A percentile compares a stretch with the other conserved stretches of the same genome.
Evolutionary conservation across 805 yeast species (phyloP).

Genomic region (Nakazawaea ambrosiae): DNA sequence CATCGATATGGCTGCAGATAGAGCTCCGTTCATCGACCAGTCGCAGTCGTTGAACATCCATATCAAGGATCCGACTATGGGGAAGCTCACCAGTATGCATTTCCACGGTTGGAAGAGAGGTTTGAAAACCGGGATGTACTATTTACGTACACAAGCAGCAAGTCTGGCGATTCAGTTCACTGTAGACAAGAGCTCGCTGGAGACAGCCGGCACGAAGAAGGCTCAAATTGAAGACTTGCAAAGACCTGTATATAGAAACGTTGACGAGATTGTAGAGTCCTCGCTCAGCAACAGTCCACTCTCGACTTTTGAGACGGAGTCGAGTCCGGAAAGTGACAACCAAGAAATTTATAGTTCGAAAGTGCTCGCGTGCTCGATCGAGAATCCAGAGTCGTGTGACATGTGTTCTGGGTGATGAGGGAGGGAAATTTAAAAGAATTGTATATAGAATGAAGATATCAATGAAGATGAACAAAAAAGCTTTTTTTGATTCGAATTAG

Average conservation of each 20-base stretch:
- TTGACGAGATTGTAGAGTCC: not conserved
- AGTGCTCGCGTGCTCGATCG: conserved; percentile 93
- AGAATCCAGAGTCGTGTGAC: conserved; percentile 95
- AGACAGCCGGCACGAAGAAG: conserved; percentile 19
- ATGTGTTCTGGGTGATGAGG: conserved; percentile 82
- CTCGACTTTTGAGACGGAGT: not conserved
- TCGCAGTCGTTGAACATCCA: conserved; percentile 92
- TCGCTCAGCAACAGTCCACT: not conserved
- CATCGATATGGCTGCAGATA: conserved; percentile 63
- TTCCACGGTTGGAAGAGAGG: conserved; percentile 99
- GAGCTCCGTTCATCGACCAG: conserved; percentile 81
- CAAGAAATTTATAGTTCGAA: conserved; percentile 87
- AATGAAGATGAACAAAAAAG: no score
- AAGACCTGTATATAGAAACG: conserved; percentile 4
- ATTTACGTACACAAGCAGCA: conserved; percentile 96
- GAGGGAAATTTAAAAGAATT: no score
- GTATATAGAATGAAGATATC: no score
- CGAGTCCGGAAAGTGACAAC: conserved; percentile 18
- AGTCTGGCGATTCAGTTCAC: conserved; percentile 96
- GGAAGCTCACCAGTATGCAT: conserved; percentile 96
- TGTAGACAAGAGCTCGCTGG: conserved; percentile 45
- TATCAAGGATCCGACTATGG: conserved; percentile 92
- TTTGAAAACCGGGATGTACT: conserved; percentile 98
- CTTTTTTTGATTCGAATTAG: no score
- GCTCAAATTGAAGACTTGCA: conserved; percentile 24